Conservation (phyloP, 1,284 basidiomycete genomes). For the Ustilago crameri region DNA sequence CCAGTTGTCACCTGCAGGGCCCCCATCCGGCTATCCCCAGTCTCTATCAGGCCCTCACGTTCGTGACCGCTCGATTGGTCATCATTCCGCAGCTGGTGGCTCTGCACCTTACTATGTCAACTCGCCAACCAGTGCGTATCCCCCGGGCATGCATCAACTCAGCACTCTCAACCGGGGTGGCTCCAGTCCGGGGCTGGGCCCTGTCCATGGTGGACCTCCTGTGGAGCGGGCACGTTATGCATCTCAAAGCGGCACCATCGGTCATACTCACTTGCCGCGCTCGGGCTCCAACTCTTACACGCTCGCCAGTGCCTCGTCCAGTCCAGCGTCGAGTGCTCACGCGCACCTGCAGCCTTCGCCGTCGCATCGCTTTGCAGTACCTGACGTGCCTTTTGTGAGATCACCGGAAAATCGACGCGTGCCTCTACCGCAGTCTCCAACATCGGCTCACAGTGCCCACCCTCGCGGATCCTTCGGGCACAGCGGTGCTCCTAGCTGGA, state of each 20-base stretch:
- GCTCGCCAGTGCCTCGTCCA: slow-evolving; percentile 31
- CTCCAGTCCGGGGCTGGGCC: slow-evolving; percentile 32
- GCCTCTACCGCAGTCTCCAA: slow-evolving; percentile 38
- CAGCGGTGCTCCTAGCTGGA: slow-evolving; percentile 6
- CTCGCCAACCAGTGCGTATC: slow-evolving; percentile 26
- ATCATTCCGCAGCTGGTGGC: neutral
- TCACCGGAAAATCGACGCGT: slow-evolving; percentile 38
- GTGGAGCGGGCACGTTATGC: slow-evolving; percentile 23
- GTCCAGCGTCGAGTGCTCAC: slow-evolving; percentile 29
- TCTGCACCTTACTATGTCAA: slow-evolving; percentile 15
- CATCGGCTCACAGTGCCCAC: slow-evolving; percentile 8
- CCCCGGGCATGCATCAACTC: slow-evolving; percentile 19
- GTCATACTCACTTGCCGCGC: slow-evolving; percentile 16
- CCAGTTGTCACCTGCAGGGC: slow-evolving; percentile 29
- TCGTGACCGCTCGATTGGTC: slow-evolving; percentile 17
- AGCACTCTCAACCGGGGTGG: slow-evolving; percentile 23
- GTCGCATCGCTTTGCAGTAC: slow-evolving; percentile 46
- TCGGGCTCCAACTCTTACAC: slow-evolving; percentile 29
- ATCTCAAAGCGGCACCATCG: slow-evolving; percentile 18
- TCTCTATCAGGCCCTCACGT: slow-evolving; percentile 1
- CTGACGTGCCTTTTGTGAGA: slow-evolving; percentile 31
- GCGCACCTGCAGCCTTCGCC: slow-evolving; percentile 45
- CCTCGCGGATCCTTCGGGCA: slow-evolving; percentile 6
- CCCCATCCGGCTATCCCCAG: slow-evolving; percentile 4
- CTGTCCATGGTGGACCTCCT: slow-evolving; percentile 15